A percentile compares a stretch with the other conserved stretches of the same genome.
Evolutionary conservation across 352 stramenopile genomes (phyloP).

Genomic region (Pythium myriotylum): DNA sequence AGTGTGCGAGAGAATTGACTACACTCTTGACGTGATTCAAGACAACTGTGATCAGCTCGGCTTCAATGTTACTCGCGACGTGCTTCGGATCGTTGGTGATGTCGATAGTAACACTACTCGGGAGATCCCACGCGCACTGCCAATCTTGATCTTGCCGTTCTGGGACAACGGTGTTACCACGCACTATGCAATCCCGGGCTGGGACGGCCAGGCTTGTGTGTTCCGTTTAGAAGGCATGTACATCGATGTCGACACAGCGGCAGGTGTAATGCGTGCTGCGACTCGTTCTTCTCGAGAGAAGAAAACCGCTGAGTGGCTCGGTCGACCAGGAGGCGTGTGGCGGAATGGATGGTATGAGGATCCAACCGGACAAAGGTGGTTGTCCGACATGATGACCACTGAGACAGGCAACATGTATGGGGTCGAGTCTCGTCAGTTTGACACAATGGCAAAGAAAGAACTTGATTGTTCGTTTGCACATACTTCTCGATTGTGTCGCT

Average conservation of each 20-base stretch:
- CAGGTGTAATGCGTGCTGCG: conserved; percentile 1
- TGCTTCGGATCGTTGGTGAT: conserved; percentile 23
- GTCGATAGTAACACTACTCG: conserved; percentile 7
- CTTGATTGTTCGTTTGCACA: not conserved
- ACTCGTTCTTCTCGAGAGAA: conserved; percentile 16
- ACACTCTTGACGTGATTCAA: conserved; percentile 23
- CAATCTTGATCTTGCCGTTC: conserved; percentile 37
- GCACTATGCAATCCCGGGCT: conserved; percentile 25
- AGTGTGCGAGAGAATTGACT: conserved; percentile 19
- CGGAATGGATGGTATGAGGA: conserved; percentile 43
- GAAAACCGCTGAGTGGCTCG: conserved; percentile 29
- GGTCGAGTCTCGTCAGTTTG: conserved; percentile 22
- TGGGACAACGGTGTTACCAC: conserved; percentile 32
- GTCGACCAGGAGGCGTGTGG: conserved; percentile 29
- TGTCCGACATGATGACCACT: conserved; percentile 26
- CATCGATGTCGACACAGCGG: not conserved
- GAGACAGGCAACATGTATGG: conserved; percentile 8
- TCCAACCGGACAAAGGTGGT: conserved; percentile 15
- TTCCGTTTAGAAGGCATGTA: conserved; percentile 32
- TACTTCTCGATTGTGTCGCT: conserved; percentile 6
- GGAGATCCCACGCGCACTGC: conserved; percentile 25
- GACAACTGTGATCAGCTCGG: conserved; percentile 22
- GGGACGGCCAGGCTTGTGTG: conserved; percentile 33
- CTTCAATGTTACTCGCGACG: conserved; percentile 29
- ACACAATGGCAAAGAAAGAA: conserved; percentile 12